Percentiles rank a stretch among this genome's conserved stretches.
These are phyloP conservation scores for Ceratobasidium sp. DNA, from an alignment of 1,284 basidiomycete genomes.

Conservation along the genomic window DNA sequence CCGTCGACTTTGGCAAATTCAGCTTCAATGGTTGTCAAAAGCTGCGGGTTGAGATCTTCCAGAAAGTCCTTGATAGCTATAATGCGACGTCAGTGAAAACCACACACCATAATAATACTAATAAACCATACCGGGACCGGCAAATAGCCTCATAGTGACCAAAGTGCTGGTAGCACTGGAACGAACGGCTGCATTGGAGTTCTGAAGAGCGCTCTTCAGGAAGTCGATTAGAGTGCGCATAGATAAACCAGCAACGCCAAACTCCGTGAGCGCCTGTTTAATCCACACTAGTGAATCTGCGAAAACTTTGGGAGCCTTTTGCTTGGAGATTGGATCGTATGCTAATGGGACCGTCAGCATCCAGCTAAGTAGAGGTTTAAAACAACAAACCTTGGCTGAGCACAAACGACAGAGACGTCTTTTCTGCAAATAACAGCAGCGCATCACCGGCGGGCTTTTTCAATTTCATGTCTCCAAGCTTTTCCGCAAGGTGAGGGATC, in stretches of 20 bases:
- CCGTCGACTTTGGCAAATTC: constrained; percentile 97
- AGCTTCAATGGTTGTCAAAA: constrained; percentile 87
- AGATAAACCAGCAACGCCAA: constrained; percentile 89
- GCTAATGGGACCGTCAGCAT: constrained; percentile 60
- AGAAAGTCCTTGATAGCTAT: constrained; percentile 90
- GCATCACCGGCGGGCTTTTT: constrained; percentile 98
- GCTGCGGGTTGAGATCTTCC: constrained; percentile 93
- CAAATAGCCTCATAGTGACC: constrained; percentile 91
- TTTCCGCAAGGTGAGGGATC: constrained; percentile 90
- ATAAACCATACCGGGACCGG: constrained; percentile 78
- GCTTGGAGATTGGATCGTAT: constrained; percentile 90
- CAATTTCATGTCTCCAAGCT: constrained; percentile 95
- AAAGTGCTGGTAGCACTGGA: constrained; percentile 95
- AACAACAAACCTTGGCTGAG: constrained; percentile 80
- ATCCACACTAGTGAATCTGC: constrained; percentile 94
- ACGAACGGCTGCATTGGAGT: constrained; percentile 93
- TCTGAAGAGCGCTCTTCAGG: constrained; percentile 86
- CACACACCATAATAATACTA: neutral
- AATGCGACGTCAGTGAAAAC: constrained; percentile 30
- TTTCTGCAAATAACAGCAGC: constrained; percentile 85
- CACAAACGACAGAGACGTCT: constrained; percentile 94
- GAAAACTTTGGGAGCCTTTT: constrained; percentile 97
- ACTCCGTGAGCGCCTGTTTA: constrained; percentile 88
- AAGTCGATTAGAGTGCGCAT: constrained; percentile 90
- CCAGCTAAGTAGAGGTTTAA: neutral